Conservation (phyloP, 192 early-diverging fungal genomes). For the Coemansia sp. region DNA sequence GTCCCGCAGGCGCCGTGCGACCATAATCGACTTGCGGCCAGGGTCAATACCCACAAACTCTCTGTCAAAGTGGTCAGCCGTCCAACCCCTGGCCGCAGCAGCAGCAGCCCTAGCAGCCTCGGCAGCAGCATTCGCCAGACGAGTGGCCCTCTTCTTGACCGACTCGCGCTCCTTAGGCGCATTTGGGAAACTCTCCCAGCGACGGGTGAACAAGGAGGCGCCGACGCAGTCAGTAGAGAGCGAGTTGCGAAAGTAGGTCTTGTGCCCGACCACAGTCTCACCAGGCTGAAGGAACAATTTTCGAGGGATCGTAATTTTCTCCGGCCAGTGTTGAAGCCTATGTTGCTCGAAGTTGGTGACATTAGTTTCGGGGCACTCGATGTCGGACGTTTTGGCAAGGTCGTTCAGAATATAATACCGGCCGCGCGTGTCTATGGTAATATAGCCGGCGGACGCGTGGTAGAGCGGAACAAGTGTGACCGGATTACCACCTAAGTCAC, state of each 20-base stretch:
- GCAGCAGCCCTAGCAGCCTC: too few relatives aligned
- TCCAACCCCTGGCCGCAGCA: too few relatives aligned
- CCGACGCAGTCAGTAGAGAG: neutral
- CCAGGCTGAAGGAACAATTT: neutral
- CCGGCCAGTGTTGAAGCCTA: neutral
- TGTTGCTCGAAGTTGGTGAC: neutral
- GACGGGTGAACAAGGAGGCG: neutral
- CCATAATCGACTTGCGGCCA: neutral
- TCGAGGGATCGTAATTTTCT: neutral
- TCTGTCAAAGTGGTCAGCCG: neutral
- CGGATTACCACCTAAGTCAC: neutral
- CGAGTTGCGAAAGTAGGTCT: neutral
- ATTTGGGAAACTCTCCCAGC: neutral
- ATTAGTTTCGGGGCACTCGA: neutral
- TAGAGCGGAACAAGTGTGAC: neutral
- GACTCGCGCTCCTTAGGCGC: neutral
- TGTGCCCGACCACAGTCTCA: neutral
- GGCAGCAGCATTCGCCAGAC: neutral
- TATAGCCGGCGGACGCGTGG: neutral
- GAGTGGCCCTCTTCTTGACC: neutral
- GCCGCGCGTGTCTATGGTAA: neutral
- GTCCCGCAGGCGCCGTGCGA: neutral
- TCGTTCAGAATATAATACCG: neutral
- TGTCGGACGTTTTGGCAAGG: neutral
- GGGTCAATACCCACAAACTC: neutral